Conservation (phyloP, 768 basidiomycete genomes). For the Paxillus involutus region DNA sequence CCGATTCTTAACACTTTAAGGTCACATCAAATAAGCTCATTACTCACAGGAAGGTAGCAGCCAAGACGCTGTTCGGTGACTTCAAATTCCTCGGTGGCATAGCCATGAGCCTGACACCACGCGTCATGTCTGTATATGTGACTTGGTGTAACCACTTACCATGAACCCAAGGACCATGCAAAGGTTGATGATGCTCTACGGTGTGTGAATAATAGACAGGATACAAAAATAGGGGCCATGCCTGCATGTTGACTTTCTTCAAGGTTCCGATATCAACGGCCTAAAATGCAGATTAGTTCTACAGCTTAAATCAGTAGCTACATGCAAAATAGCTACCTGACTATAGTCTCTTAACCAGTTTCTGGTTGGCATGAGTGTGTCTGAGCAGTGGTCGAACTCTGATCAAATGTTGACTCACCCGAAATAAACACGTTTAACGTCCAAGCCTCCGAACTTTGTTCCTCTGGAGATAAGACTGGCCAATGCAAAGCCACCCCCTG, state of each 20-base stretch:
- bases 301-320: neutral
- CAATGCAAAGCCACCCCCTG: slow-evolving; percentile 54
- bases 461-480: slow-evolving; percentile 56
- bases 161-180: slow-evolving; percentile 91
- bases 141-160: slow-evolving; percentile 36
- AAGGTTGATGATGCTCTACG: slow-evolving; percentile 81
- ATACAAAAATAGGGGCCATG: slow-evolving; percentile 23
- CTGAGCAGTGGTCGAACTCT: neutral
- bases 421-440: slow-evolving; percentile 84
- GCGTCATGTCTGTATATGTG: neutral
- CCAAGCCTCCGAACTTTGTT: slow-evolving; percentile 73
- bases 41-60: slow-evolving; percentile 75
- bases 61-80: slow-evolving; percentile 82
- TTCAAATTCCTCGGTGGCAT: slow-evolving; percentile 83
- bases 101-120: slow-evolving; percentile 62
- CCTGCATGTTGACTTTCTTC: slow-evolving; percentile 70
- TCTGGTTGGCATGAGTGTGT: slow-evolving; percentile 31
- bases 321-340: slow-evolving; percentile 42
- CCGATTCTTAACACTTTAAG: neutral
- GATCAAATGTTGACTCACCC: slow-evolving; percentile 45
- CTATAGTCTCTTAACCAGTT: slow-evolving; percentile 92
- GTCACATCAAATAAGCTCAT: neutral
- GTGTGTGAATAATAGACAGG: neutral
- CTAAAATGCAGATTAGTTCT: slow-evolving; percentile 30
- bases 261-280: slow-evolving; percentile 83